Evolutionary conservation across 2,329 filamentous ascomycete genomes (phyloP).

Genomic region (Leptodontidium sp.): DNA sequence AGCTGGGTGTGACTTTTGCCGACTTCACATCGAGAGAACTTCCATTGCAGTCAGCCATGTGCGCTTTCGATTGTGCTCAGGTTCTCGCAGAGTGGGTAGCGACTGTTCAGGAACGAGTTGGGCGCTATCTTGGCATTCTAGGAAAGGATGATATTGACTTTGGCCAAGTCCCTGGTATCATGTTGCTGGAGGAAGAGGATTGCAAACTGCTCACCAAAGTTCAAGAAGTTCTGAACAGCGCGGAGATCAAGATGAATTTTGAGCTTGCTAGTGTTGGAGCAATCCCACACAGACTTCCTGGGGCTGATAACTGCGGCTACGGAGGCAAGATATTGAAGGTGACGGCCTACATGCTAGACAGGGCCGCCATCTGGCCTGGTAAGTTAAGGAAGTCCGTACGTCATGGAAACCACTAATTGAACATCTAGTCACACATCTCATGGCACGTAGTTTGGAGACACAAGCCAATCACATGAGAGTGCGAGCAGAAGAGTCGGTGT

Average conservation of each 20-base stretch:
- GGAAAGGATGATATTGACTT: conserved; percentile 84
- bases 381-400: conserved; percentile 47
- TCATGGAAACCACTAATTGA: conserved; percentile 2
- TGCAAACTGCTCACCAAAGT: conserved; percentile 85
- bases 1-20: conserved; percentile 83
- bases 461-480: conserved; percentile 70
- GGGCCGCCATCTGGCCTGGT: conserved; percentile 93
- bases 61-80: conserved; percentile 91
- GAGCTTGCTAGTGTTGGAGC: conserved; percentile 62
- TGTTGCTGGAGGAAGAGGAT: conserved; percentile 93
- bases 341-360: conserved; percentile 86
- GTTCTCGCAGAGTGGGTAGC: conserved; percentile 95
- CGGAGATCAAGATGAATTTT: conserved; percentile 80
- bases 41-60: conserved; percentile 89
- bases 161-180: conserved; percentile 81
- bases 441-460: conserved; percentile 70
- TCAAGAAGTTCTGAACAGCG: conserved; percentile 76
- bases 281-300: conserved; percentile 61
- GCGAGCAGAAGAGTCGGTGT: conserved; percentile 56
- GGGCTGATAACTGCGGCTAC: conserved; percentile 74
- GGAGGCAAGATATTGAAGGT: conserved; percentile 85
- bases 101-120: conserved; percentile 93
- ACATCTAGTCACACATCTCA: conserved; percentile 69
- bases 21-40: conserved; percentile 86
- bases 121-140: conserved; percentile 84